A percentile compares a stretch with the other conserved stretches of the same genome.
Conservation (phyloP, 345 rosid genomes). For the Physaria fendleri region DNA sequence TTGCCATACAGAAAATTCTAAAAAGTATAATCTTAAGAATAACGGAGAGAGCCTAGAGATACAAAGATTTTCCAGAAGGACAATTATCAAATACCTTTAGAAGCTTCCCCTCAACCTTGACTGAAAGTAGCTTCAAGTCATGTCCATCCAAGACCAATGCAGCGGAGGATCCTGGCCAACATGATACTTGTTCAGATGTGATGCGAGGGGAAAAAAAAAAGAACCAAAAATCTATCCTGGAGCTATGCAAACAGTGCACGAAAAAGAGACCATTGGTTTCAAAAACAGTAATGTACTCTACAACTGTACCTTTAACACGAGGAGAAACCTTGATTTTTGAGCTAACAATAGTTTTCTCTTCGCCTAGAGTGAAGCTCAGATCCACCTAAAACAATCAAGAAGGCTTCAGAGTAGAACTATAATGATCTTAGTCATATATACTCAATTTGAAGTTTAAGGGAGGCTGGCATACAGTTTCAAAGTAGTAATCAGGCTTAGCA, state of each 20-base stretch:
- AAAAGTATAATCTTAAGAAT: background rate
- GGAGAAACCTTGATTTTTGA: constrained; percentile 72
- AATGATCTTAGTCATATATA: background rate
- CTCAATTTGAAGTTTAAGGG: background rate
- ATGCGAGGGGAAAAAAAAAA: background rate
- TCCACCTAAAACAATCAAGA: constrained; percentile 52
- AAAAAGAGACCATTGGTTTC: background rate
- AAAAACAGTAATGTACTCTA: background rate
- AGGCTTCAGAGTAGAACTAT: constrained; percentile 12
- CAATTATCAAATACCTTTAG: constrained; percentile 50
- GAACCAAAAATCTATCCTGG: background rate
- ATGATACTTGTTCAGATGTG: constrained; percentile 6
- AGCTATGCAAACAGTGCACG: background rate
- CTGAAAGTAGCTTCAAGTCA: constrained; percentile 64
- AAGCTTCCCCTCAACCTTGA: constrained; percentile 59
- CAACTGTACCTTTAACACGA: constrained; percentile 61
- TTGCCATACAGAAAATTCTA: background rate
- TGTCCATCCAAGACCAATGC: constrained; percentile 83
- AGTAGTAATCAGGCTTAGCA: constrained; percentile 84
- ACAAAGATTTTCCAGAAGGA: background rate
- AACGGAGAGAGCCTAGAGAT: background rate
- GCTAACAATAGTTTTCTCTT: constrained; percentile 87
- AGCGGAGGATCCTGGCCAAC: constrained; percentile 58
- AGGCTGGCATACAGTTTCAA: constrained; percentile 52
- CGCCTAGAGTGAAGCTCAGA: constrained; percentile 73